Conservation (phyloP, 495 filamentous ascomycete genomes). For the Aspergillus mulundensis region DNA sequence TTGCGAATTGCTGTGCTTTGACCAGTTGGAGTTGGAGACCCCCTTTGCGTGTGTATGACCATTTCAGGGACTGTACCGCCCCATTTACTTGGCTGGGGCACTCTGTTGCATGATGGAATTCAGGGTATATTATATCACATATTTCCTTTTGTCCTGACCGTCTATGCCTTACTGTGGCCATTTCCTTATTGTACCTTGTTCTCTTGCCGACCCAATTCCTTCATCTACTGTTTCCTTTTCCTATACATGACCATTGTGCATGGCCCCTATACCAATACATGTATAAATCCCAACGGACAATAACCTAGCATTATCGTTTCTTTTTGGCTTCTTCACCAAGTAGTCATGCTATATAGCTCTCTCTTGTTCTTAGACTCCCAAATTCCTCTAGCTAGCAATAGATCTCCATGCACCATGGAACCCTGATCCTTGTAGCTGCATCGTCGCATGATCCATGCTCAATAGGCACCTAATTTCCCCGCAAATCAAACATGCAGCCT, state of each 20-base stretch:
- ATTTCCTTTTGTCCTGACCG: slow-evolving; percentile 6
- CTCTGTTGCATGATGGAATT: slow-evolving; percentile 19
- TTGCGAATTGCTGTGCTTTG: slow-evolving; percentile 27
- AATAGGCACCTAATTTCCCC: background rate
- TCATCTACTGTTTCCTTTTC: background rate
- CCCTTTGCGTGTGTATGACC: slow-evolving; percentile 26
- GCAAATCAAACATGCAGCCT: too few species aligned
- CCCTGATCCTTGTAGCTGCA: background rate
- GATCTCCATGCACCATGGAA: background rate
- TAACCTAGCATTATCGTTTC: background rate
- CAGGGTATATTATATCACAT: slow-evolving; percentile 12
- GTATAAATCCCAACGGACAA: slow-evolving; percentile 3
- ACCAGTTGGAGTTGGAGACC: slow-evolving; percentile 30
- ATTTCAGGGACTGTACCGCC: slow-evolving; percentile 21
- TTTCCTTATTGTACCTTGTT: slow-evolving; percentile 7
- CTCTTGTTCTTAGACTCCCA: background rate
- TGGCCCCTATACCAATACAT: background rate
- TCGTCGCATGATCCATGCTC: background rate
- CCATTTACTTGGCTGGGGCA: slow-evolving; percentile 10
- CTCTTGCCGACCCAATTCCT: background rate
- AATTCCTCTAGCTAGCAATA: background rate
- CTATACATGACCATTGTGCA: background rate
- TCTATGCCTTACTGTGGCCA: slow-evolving; percentile 5
- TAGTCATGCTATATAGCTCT: slow-evolving; percentile 3
- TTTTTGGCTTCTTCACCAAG: background rate